Conservation (phyloP, 2,329 filamentous ascomycete species). For the Phyllosticta citriasiana region DNA sequence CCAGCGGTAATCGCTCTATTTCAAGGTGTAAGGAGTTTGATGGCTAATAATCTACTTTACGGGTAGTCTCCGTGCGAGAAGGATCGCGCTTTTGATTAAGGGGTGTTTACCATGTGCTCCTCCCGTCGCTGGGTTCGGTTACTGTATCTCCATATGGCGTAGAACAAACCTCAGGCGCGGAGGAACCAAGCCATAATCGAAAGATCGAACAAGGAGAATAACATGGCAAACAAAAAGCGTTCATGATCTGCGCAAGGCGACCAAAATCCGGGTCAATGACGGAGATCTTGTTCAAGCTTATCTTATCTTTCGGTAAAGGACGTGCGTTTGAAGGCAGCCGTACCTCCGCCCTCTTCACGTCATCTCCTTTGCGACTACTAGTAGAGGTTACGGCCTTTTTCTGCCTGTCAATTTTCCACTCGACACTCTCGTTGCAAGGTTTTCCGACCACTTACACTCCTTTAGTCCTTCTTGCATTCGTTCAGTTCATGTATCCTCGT, state of each 20-base stretch:
- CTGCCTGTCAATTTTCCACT: not conserved
- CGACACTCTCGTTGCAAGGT: not conserved
- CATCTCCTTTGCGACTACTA: not conserved
- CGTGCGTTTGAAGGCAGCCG: not conserved
- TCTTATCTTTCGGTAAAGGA: not conserved
- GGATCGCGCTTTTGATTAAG: not conserved
- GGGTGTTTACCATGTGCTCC: not conserved
- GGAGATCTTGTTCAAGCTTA: not conserved
- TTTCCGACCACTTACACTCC: not conserved
- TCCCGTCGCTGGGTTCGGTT: too few species aligned
- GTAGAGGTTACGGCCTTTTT: not conserved
- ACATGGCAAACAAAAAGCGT: not conserved
- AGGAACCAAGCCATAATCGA: not conserved
- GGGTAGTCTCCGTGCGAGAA: not conserved
- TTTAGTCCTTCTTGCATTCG: not conserved
- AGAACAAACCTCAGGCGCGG: too few species aligned
- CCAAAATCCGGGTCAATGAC: not conserved
- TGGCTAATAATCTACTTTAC: not conserved
- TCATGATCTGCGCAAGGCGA: not conserved
- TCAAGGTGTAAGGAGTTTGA: not conserved
- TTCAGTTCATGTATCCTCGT: not conserved
- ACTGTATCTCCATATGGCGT: too few species aligned
- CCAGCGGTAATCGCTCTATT: too few species aligned
- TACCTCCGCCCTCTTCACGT: not conserved
- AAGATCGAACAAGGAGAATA: not conserved